These are phyloP conservation scores for Pichia ethanolica DNA, from an alignment of 805 yeast species.

Conservation along the genomic window DNA sequence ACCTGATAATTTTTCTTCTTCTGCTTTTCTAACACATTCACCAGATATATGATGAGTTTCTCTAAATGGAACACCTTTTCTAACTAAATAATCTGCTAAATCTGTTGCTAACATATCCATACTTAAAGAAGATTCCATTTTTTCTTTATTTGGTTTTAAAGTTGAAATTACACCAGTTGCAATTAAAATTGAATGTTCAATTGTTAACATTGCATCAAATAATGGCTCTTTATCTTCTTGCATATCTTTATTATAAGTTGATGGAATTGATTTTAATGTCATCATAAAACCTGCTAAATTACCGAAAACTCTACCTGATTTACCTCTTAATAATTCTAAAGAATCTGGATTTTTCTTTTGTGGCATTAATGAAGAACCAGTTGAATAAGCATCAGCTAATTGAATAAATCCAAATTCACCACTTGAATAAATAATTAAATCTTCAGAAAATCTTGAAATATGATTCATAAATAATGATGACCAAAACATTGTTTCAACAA, in stretches of 20 bases:
- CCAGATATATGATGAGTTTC: slow-evolving; percentile 99
- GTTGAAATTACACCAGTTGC: slow-evolving; percentile 97
- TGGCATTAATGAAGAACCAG: slow-evolving; percentile 98
- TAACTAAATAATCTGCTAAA: slow-evolving; percentile 92
- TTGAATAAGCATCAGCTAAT: slow-evolving; percentile 95
- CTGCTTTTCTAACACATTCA: slow-evolving; percentile 90
- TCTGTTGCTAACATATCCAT: slow-evolving; percentile 99
- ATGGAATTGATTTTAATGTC: slow-evolving; percentile 95
- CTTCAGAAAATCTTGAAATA: slow-evolving; percentile 89
- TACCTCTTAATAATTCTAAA: slow-evolving; percentile 89
- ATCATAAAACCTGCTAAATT: slow-evolving; percentile 91
- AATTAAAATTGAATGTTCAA: slow-evolving; percentile 87
- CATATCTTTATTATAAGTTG: slow-evolving; percentile 96
- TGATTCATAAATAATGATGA: slow-evolving; percentile 91
- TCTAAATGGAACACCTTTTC: slow-evolving; percentile 98
- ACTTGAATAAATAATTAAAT: slow-evolving; percentile 89
- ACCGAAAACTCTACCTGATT: slow-evolving; percentile 96
- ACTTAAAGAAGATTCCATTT: slow-evolving; percentile 82
- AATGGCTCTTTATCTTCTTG: slow-evolving; percentile 99
- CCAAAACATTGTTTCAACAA: slow-evolving; percentile 95
- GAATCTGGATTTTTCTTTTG: slow-evolving; percentile 98
- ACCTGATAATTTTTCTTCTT: slow-evolving; percentile 66
- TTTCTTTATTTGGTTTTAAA: slow-evolving; percentile 58
- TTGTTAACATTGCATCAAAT: slow-evolving; percentile 83
- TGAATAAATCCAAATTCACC: slow-evolving; percentile 95